Percentiles rank a stretch among this genome's conserved stretches.
These are phyloP conservation scores for Metschnikowia lachancei DNA, from an alignment of 805 yeast genomes.

Conservation along the genomic window DNA sequence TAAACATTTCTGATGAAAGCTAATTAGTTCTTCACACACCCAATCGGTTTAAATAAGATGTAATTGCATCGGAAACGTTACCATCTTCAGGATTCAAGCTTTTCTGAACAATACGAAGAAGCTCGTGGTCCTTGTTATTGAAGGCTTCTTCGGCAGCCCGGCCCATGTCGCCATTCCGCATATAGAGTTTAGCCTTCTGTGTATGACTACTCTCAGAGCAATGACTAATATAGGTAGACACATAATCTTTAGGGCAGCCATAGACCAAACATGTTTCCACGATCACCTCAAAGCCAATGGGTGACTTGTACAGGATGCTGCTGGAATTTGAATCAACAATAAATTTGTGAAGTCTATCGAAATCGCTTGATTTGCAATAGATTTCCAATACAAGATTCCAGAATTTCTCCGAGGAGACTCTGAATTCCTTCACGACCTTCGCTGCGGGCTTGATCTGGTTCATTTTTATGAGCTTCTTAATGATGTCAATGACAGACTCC, in stretches of 20 bases:
- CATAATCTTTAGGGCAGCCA: slow-evolving; percentile 56
- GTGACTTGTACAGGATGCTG: slow-evolving; percentile 44
- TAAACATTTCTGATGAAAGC: not conserved
- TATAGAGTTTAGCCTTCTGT: slow-evolving; percentile 48
- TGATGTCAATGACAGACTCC: slow-evolving; percentile 26
- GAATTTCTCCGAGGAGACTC: slow-evolving; percentile 54
- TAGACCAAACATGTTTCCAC: slow-evolving; percentile 48
- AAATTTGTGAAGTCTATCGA: slow-evolving; percentile 50
- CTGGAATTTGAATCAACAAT: slow-evolving; percentile 24
- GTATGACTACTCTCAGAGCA: slow-evolving; percentile 46
- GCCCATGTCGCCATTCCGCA: slow-evolving; percentile 50
- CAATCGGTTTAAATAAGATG: slow-evolving; percentile 12
- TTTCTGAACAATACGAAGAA: slow-evolving; percentile 11
- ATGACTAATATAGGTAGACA: slow-evolving; percentile 56
- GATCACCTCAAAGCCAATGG: slow-evolving; percentile 70
- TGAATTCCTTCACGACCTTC: slow-evolving; percentile 50
- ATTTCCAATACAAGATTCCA: slow-evolving; percentile 53
- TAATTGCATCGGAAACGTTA: slow-evolving; percentile 11
- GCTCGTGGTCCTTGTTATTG: slow-evolving; percentile 37
- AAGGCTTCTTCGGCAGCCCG: slow-evolving; percentile 51
- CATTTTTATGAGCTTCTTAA: slow-evolving; percentile 30
- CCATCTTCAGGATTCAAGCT: slow-evolving; percentile 10
- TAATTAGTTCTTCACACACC: slow-evolving; percentile 1
- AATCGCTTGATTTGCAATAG: slow-evolving; percentile 47
- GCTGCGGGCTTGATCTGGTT: slow-evolving; percentile 52